Conservation (phyloP, 306 rosid species). For the Senna siamea region DNA sequence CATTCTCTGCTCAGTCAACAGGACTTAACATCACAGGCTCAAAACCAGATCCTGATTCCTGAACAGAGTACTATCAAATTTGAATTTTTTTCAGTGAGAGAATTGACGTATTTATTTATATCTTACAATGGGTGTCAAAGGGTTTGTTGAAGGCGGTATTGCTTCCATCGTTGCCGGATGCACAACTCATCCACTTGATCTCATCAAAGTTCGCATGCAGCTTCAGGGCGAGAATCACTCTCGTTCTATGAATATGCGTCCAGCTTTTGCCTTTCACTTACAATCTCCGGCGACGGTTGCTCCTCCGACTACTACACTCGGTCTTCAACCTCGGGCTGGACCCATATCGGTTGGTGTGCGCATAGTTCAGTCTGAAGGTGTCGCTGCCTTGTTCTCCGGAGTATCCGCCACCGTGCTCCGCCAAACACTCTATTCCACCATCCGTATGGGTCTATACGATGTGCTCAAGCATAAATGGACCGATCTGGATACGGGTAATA, state of each 20-base stretch:
- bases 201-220: slow-evolving; percentile 12
- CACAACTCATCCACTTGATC: slow-evolving; percentile 12
- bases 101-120: neutral
- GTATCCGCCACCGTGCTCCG: slow-evolving; percentile 11
- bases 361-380: neutral
- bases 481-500: neutral
- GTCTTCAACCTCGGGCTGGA: neutral
- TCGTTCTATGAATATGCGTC: neutral
- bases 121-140: slow-evolving; percentile 6
- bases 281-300: neutral
- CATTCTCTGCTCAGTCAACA: too few relatives aligned
- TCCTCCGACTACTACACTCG: neutral
- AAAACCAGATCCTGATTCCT: neutral
- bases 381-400: neutral
- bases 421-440: slow-evolving; percentile 7
- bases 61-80: neutral
- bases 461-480: neutral
- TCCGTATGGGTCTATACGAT: slow-evolving; percentile 11
- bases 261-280: neutral
- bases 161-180: slow-evolving; percentile 11
- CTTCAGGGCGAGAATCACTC: slow-evolving; percentile 11
- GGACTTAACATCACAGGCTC: too few relatives aligned
- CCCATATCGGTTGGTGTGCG: neutral
- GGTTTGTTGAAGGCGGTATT: slow-evolving; percentile 8
- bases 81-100: neutral